Percentiles rank a stretch among this genome's conserved stretches.
phyloP scores from a whole-genome alignment of 306 rosid genomes.

The Malus sieversii region DNA sequence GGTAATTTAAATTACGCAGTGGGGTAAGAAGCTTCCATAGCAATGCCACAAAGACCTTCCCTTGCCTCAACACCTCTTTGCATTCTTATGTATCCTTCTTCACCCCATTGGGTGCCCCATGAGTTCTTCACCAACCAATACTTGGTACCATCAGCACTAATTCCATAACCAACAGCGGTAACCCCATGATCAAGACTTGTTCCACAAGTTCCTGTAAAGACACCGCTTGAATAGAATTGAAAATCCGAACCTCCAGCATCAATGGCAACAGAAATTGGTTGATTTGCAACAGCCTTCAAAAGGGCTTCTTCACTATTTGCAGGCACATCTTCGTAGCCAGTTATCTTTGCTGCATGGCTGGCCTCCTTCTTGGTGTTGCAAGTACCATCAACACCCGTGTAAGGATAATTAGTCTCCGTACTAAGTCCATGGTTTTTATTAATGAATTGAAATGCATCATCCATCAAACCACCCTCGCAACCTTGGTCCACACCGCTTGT shows the following conservation, averaged over 20 bases:
- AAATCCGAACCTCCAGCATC: not conserved
- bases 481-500: not conserved
- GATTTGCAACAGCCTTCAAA: not conserved
- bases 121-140: slow-evolving; percentile 32
- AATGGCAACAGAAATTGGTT: not conserved
- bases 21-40: slow-evolving; percentile 36
- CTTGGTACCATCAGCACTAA: not conserved
- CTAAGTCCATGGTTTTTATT: not conserved
- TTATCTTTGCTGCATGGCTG: not conserved
- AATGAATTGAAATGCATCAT: not conserved
- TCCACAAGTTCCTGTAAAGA: not conserved
- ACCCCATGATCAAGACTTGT: not conserved
- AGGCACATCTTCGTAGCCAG: not conserved
- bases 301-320: not conserved
- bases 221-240: not conserved
- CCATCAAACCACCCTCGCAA: not conserved
- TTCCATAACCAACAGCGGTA: not conserved
- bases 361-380: not conserved
- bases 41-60: slow-evolving; percentile 37
- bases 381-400: not conserved
- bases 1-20: slow-evolving; percentile 13
- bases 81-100: slow-evolving; percentile 38
- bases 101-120: slow-evolving; percentile 38
- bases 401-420: not conserved
- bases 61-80: slow-evolving; percentile 18